These are phyloP conservation scores for Solanum habrochaites DNA, from an alignment of 257 asterid species.

Conservation along the genomic window DNA sequence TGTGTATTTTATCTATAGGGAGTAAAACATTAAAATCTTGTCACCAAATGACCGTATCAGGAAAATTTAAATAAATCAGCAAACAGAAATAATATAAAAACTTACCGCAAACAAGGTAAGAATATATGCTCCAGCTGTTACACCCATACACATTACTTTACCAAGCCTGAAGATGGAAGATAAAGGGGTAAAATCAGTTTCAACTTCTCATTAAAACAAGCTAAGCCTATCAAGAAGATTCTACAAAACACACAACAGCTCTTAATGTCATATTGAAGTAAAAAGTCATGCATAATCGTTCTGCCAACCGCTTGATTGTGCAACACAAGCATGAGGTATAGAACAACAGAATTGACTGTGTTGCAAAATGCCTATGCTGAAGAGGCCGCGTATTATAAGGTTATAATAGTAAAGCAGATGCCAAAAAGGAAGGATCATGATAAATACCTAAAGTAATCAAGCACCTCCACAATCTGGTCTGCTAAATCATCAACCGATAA, in stretches of 20 bases:
- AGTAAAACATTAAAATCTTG: neutral
- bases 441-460: slow-evolving; percentile 38
- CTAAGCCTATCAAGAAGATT: neutral
- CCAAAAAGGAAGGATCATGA: neutral
- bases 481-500: slow-evolving; percentile 38
- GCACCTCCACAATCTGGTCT: slow-evolving; percentile 37
- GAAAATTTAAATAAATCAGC: neutral
- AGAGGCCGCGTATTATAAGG: neutral
- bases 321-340: neutral
- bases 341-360: neutral
- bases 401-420: neutral
- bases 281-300: neutral
- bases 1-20: slow-evolving; percentile 58
- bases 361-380: neutral
- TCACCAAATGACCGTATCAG: neutral
- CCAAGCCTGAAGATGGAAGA: slow-evolving; percentile 51
- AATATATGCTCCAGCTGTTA: slow-evolving; percentile 91
- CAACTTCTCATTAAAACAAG: neutral
- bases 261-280: neutral
- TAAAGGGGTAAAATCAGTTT: neutral
- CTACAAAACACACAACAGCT: neutral
- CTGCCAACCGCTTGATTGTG: neutral
- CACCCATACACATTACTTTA: slow-evolving; percentile 91
- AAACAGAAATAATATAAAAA: slow-evolving; percentile 5
- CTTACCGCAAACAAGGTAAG: slow-evolving; percentile 91